phyloP scores from a whole-genome alignment of 768 basidiomycete genomes.

The Ramaria sp. region DNA sequence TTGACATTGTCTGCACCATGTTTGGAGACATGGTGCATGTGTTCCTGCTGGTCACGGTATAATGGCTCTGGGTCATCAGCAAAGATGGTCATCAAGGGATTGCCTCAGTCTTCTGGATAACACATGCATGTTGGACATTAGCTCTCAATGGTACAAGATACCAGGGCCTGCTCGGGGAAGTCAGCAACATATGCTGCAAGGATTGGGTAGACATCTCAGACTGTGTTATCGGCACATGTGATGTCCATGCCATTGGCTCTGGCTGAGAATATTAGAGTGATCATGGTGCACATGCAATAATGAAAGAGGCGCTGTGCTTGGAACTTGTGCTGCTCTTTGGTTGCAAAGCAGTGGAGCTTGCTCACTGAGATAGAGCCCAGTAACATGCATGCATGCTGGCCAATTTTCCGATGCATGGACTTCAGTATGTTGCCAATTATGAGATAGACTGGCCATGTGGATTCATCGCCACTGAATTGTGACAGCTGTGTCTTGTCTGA shows the following conservation, averaged over 20 bases:
- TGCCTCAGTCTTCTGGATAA: no score
- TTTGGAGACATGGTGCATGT: neutral
- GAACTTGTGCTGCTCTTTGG: neutral
- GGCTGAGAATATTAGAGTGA: constrained; percentile 10
- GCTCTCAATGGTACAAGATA: constrained; percentile 12
- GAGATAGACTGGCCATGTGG: constrained; percentile 23
- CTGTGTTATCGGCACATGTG: constrained; percentile 11
- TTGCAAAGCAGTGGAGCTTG: neutral
- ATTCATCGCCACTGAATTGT: constrained; percentile 18
- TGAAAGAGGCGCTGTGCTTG: constrained; percentile 11
- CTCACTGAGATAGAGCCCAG: constrained; percentile 20
- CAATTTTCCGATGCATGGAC: constrained; percentile 12
- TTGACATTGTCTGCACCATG: neutral
- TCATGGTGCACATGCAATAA: constrained; percentile 13
- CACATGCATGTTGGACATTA: constrained; percentile 11
- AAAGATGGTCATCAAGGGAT: neutral
- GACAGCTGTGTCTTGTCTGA: no score
- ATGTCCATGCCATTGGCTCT: constrained; percentile 14
- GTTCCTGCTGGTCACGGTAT: neutral
- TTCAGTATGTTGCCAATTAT: constrained; percentile 22
- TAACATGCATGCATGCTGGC: constrained; percentile 13
- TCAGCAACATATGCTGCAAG: constrained; percentile 17
- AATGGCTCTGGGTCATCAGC: neutral
- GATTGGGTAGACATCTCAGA: constrained; percentile 13
- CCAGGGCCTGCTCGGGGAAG: constrained; percentile 16